Evolutionary conservation across 2,329 filamentous ascomycete genomes (phyloP), one percentile per base, ranked within the genome.

Genomic region (Fragosphaeria purpurea): DNA sequence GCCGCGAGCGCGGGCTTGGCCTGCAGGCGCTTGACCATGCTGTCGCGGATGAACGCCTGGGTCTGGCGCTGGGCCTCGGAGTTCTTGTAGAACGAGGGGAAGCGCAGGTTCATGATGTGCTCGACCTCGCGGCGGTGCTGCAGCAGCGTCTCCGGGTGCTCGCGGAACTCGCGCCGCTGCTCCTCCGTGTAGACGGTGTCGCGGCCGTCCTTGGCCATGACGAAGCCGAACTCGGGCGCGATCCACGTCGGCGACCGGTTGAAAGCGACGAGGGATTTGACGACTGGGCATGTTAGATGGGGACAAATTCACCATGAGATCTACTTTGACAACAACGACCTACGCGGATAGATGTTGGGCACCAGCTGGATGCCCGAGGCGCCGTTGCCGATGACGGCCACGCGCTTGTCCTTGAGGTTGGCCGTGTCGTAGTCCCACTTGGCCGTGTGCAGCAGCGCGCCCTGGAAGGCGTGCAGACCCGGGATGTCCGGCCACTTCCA

Each of bases 361-460:
- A 53, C 44, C 22, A 80, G 67, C 57, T 79, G 76, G 3, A 75
- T 69, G 1, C 70, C 76, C 3, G 72, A 73, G 35, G 74, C 74
- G 3, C 77, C 77, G 35, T 64, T 76, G 8, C 77, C 77, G 47
- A 80, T 71, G 12, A 80, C 59, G 5, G 70, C 69, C 35, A 77
- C 72, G 7, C 64, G 63, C 53, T 75, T 76, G 33, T 62, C 69
- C 2, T 58, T 61, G 5, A 77, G 61, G 9, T 75, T 66, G 4
- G 75, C 61, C 22, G 70, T 67, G 7, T 72, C 62, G n/a, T n/a
- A n/a, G 1, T 74, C 69, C 77, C 77, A 83, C 31, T 68, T 66
- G 1, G 78, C 73, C 1, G 75, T 75, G 58, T 82, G 78, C 46
- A 80, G 66, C 2, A 79, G 61, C 7, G 62, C 57, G 7, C 77